Evolutionary conservation across 2,329 filamentous ascomycete genomes (phyloP).

Genomic region (Colletotrichum liriopes): DNA sequence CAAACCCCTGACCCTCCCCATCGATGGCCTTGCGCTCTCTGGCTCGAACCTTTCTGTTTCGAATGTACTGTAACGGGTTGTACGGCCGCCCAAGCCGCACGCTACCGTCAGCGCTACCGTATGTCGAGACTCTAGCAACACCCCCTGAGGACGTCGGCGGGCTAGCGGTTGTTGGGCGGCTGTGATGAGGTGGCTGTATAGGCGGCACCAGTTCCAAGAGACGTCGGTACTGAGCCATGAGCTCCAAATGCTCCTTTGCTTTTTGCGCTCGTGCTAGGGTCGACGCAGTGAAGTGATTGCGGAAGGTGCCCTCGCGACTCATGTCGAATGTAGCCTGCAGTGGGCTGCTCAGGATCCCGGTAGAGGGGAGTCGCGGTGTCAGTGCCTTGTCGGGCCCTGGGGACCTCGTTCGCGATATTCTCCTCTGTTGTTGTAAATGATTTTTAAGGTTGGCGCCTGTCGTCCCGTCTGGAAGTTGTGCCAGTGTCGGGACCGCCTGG

Average conservation of each 20-base stretch:
- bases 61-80: constrained; percentile 93
- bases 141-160: constrained; percentile 59
- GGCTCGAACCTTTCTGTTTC: constrained; percentile 88
- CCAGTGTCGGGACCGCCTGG: constrained; percentile 65
- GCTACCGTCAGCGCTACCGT: constrained; percentile 53
- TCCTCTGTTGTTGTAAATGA: constrained; percentile 81
- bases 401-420: constrained; percentile 73
- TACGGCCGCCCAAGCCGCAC: constrained; percentile 78
- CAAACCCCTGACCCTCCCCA: constrained; percentile 83
- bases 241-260: constrained; percentile 87
- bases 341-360: constrained; percentile 59
- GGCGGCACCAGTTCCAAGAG: constrained; percentile 86
- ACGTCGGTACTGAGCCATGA: constrained; percentile 87
- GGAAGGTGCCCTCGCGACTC: constrained; percentile 62
- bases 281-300: constrained; percentile 81
- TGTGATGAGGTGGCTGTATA: constrained; percentile 65
- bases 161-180: constrained; percentile 58
- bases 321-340: constrained; percentile 65
- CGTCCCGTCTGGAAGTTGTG: constrained; percentile 67
- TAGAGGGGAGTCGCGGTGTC: constrained; percentile 59
- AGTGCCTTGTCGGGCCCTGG: constrained; percentile 66
- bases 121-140: constrained; percentile 45
- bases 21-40: constrained; percentile 83
- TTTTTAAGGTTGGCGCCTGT: constrained; percentile 74
- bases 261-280: constrained; percentile 88